Evolutionary conservation across 371 early-diverging fungal genomes (phyloP), one percentile per base, ranked within the genome.

Genomic region (Funneliformis caledonium): DNA sequence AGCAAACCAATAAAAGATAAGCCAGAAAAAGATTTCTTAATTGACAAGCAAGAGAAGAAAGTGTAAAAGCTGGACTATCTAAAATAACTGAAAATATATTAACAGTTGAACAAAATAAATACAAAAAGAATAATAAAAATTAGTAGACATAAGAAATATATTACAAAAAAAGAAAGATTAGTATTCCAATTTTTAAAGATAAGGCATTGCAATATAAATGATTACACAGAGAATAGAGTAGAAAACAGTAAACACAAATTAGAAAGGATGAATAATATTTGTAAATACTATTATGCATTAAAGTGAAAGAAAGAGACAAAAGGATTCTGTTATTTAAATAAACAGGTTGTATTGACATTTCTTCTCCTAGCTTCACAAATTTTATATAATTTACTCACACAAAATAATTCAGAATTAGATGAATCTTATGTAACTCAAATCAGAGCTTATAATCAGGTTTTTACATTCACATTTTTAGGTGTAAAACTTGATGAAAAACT

Each of bases 401-500:
- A n/a, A n/a, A n/a, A n/a, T n/a, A n/a, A n/a, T n/a, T n/a, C n/a
- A n/a, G n/a, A 31, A 43, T 4, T 8, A 37, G 16, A 45, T 6
- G 19, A 59, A 31, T 43, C 61, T 19, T 81, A 72, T 48, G 33
- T 33, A 10, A 8, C 8, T 0, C 80, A 81, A 10, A 67, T 82
- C 11, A 31, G 83, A 74, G 50, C 81, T 31, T 81, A 80, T 69
- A 82, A 81, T 68, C 61, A 37, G 67, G 59, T 73, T 42, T 26
- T 82, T 11, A 33, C 78, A 22, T 81, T 78, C 50, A 78, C 61
- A 42, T 78, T 78, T 5, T 4, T 82, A 11, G 74, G 78, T 19
- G 70, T 47, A 31, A 78, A 78, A 1, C 19, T 81, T 6, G 82
- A 82, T 50, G 0, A 45, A 47, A 2, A 37, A n/a, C 8, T 14